phyloP scores from a whole-genome alignment of 176 grass and related monocot species.

The Stipa capillata region DNA sequence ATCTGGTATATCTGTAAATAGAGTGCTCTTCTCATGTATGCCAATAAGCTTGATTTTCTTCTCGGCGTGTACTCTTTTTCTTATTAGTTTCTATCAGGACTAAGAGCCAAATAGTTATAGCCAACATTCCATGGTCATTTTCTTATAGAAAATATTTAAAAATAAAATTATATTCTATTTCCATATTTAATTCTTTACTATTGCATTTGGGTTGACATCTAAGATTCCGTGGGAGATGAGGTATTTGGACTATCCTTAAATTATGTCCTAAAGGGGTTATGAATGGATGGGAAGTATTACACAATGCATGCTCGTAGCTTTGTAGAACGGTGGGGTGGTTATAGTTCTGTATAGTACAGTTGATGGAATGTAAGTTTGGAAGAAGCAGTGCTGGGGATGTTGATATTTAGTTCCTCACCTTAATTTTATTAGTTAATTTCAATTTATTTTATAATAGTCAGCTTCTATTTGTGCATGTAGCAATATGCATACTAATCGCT shows the following conservation, averaged over 20 bases:
- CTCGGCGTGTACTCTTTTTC: neutral
- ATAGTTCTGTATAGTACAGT: neutral
- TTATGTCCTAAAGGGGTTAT: neutral
- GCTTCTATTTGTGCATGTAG: slow-evolving; percentile 8
- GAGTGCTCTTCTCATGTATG: slow-evolving; percentile 1
- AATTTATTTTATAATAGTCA: slow-evolving; percentile 2
- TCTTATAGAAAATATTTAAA: neutral
- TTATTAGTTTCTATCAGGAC: neutral
- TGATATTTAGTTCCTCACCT: slow-evolving; percentile 8
- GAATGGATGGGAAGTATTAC: neutral
- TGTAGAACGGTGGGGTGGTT: neutral
- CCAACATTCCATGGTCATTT: neutral
- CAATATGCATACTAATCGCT: neutral
- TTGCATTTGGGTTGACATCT: neutral
- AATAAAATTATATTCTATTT: neutral
- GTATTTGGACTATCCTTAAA: neutral
- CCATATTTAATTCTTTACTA: slow-evolving; percentile 1
- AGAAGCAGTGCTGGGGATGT: neutral
- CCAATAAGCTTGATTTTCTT: neutral
- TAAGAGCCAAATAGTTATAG: neutral
- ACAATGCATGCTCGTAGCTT: neutral
- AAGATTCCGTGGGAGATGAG: neutral
- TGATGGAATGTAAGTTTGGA: neutral
- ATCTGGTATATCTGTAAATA: slow-evolving; percentile 49
- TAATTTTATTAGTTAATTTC: neutral